phyloP scores from a whole-genome alignment of 1,139 yeast species.

The Yamadazyma taylorii region DNA sequence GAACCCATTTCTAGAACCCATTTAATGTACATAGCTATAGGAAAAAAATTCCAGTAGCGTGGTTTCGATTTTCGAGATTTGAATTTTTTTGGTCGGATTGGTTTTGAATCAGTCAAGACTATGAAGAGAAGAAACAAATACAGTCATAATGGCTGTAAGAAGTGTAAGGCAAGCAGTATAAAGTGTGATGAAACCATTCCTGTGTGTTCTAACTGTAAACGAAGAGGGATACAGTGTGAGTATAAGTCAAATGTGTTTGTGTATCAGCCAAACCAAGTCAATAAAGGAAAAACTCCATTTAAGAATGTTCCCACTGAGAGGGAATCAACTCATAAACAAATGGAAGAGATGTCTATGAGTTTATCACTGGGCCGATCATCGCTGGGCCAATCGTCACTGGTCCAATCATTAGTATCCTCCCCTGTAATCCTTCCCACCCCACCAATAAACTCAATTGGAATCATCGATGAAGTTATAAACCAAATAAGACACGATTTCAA shows the following conservation, averaged over 20 bases:
- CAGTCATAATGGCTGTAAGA: conserved; percentile 46
- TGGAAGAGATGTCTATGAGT: background rate
- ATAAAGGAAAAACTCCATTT: background rate
- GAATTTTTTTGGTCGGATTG: too few relatives aligned
- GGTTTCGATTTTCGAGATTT: too few relatives aligned
- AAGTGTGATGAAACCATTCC: conserved; percentile 65
- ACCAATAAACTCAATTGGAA: background rate
- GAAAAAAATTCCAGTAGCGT: too few relatives aligned
- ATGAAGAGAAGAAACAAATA: conserved; percentile 5
- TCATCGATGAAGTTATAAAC: conserved; percentile 3
- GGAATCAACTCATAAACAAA: too few relatives aligned
- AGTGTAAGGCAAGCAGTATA: conserved; percentile 59
- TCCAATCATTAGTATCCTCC: background rate
- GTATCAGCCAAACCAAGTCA: conserved; percentile 7
- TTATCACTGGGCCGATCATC: too few relatives aligned
- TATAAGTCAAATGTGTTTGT: conserved; percentile 7
- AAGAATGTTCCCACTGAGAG: background rate
- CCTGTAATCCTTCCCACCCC: too few relatives aligned
- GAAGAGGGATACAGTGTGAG: conserved; percentile 20
- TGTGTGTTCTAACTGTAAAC: conserved; percentile 58
- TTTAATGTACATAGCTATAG: too few relatives aligned
- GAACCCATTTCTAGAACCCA: too few relatives aligned
- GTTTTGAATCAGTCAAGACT: too few relatives aligned
- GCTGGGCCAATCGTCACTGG: too few relatives aligned
- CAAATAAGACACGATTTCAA: conserved; percentile 4